Conservation (phyloP, 768 basidiomycete genomes). For the Coprinopsis cinerea region DNA sequence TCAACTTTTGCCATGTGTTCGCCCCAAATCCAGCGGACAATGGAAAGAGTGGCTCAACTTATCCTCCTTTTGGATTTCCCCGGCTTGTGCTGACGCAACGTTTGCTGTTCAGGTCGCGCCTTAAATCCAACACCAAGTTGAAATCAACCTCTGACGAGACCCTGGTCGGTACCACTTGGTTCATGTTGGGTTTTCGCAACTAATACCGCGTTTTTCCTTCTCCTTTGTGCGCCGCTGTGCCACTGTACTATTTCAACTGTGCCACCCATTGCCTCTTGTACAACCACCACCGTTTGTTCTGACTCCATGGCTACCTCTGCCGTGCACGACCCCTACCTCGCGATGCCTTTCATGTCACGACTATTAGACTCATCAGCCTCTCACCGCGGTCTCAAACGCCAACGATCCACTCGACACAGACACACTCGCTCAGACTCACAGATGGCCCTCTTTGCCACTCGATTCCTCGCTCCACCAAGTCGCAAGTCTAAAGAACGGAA, state of each 20-base stretch:
- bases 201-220: constrained; percentile 29
- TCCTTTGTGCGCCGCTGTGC: constrained; percentile 9
- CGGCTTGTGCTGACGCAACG: constrained; percentile 15
- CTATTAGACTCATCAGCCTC: constrained; percentile 31
- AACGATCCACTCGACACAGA: constrained; percentile 38
- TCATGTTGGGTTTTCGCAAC: constrained; percentile 20
- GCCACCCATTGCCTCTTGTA: constrained; percentile 12
- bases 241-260: not conserved
- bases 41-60: constrained; percentile 22
- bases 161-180: constrained; percentile 23
- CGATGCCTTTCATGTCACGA: constrained; percentile 34
- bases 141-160: not conserved
- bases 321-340: constrained; percentile 15
- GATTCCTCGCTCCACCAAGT: constrained; percentile 41
- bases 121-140: too few relatives aligned
- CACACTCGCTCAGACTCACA: constrained; percentile 28
- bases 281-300: constrained; percentile 10
- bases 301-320: constrained; percentile 14
- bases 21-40: constrained; percentile 28
- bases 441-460: constrained; percentile 52
- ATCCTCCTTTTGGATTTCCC: constrained; percentile 18
- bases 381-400: constrained; percentile 29
- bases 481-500: constrained; percentile 44
- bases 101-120: constrained; percentile 34
- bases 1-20: constrained; percentile 6